phyloP scores from a whole-genome alignment of 352 stramenopile species.

The Pythium rishiriense region DNA sequence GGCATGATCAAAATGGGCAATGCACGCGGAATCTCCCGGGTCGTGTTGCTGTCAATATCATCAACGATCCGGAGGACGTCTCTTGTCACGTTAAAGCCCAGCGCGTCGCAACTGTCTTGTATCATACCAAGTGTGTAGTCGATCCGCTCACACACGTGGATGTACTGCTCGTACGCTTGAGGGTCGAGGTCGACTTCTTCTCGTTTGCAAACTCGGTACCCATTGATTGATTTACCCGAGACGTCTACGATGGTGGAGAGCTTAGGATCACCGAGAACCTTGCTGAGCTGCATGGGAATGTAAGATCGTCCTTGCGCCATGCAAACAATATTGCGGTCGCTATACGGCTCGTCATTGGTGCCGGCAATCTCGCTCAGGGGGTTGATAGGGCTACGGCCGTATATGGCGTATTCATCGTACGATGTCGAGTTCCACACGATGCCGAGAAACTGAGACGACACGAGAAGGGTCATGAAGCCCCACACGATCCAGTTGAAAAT shows the following conservation, averaged over 20 bases:
- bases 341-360: slow-evolving; percentile 46
- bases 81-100: slow-evolving; percentile 34
- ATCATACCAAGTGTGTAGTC: slow-evolving; percentile 23
- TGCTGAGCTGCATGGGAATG: slow-evolving; percentile 33
- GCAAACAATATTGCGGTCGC: slow-evolving; percentile 44
- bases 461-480: slow-evolving; percentile 27
- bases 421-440: slow-evolving; percentile 24
- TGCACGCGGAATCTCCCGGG: slow-evolving; percentile 16
- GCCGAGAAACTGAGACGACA: slow-evolving; percentile 35
- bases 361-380: slow-evolving; percentile 17
- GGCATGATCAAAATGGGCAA: slow-evolving; percentile 40
- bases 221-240: slow-evolving; percentile 21
- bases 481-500: slow-evolving; percentile 38
- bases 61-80: slow-evolving; percentile 29
- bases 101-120: slow-evolving; percentile 12
- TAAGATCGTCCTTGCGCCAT: slow-evolving; percentile 27
- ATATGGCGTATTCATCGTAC: neutral
- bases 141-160: slow-evolving; percentile 21
- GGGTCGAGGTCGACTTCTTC: slow-evolving; percentile 5
- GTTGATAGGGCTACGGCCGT: slow-evolving; percentile 2
- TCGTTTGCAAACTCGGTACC: slow-evolving; percentile 32
- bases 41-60: slow-evolving; percentile 10
- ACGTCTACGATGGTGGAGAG: slow-evolving; percentile 19
- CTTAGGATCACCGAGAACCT: slow-evolving; percentile 21
- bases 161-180: slow-evolving; percentile 10